Base-by-base conservation (phyloP, 2,329 filamentous ascomycete species). In the Allantophomopsis cytisporea region DNA sequence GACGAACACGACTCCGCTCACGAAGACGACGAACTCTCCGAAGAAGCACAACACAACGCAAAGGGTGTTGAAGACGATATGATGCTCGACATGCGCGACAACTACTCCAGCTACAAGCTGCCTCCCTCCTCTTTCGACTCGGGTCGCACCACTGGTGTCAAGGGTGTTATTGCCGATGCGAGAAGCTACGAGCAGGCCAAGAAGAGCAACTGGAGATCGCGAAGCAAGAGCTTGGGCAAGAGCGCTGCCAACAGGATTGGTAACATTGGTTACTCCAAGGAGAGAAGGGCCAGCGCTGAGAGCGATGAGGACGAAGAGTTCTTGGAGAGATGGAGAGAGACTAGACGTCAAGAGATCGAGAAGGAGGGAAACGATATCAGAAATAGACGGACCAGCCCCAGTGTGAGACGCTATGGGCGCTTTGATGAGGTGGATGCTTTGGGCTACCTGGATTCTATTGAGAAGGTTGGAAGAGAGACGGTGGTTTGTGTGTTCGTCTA, bases 401-500 rank as follows among this genome's bases (percentile, higher is more conserved):
- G 80, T 50, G 73, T 82, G 46, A 69, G 83, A 47, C 68, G 80
- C 42, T 96, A 83, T 56, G 91, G 91, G 16, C 73, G 71, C 11
- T 65, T 96, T 45, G 81, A 88, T 45, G 72, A 76, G 43, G 91
- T 96, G 1, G 88, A 96, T 64, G 89, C 86, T 7, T 67, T 82
- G 47, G 91, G 88, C 14, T 98, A 94, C 53, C 71, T 98, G n/a
- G 88, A 96, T 59, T 88, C 89, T 40, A 86, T 96, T 50, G 91
- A 98, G 63, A 91, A 86, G 61, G 85, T 89, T 4, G 69, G 77
- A 31, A 63, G 78, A 36, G 83, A 89, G 36, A 89, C 85, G 0
- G 73, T 83, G 3, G 88, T 96, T 2, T 82, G 95, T 2, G 91
- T 98, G 20, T 93, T 89, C 62, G 87, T 98, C 47, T 91, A 87